Conservation (phyloP, 1,284 basidiomycete genomes). For the Amylostereum chailletii region DNA sequence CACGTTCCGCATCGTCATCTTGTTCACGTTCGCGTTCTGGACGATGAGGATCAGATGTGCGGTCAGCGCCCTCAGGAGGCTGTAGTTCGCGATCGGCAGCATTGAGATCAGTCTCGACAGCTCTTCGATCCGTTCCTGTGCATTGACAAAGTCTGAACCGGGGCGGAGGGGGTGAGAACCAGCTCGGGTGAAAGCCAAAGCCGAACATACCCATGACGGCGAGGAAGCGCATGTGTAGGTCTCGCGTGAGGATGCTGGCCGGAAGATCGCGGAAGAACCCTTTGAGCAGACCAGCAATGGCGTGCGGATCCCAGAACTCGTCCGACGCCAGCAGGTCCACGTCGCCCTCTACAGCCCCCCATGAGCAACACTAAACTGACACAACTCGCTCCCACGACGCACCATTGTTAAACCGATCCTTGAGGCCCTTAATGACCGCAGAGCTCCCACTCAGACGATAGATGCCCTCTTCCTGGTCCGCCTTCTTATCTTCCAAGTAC, state of each 20-base stretch:
- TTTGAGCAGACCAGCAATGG: conserved; percentile 89
- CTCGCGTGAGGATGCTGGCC: conserved; percentile 84
- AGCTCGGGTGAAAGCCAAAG: conserved; percentile 6
- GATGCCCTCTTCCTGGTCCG: conserved; percentile 95
- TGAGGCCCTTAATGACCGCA: conserved; percentile 89
- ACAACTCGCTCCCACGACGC: conserved; percentile 4
- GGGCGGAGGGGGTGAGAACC: conserved; percentile 6
- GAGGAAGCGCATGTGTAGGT: conserved; percentile 82
- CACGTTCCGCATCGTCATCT: conserved; percentile 99
- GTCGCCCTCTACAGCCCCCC: conserved; percentile 66
- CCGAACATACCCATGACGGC: conserved; percentile 76
- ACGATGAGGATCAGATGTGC: conserved; percentile 96
- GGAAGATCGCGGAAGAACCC: conserved; percentile 86
- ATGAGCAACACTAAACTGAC: conserved; percentile 1
- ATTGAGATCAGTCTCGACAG: conserved; percentile 80
- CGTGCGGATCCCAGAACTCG: conserved; percentile 93
- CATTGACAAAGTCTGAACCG: conserved; percentile 72
- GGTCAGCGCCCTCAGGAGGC: conserved; percentile 84
- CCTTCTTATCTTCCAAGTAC: conserved; percentile 84
- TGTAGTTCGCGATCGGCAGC: conserved; percentile 90
- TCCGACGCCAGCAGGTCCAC: conserved; percentile 78
- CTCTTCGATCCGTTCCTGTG: conserved; percentile 82
- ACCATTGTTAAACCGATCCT: conserved; percentile 89
- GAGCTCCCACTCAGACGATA: conserved; percentile 91
- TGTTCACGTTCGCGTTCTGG: conserved; percentile 84